Percentiles rank a stretch among this genome's conserved stretches.
phyloP scores from a whole-genome alignment of 2,329 filamentous ascomycete species.

The Myriosclerotinia duriaeana region DNA sequence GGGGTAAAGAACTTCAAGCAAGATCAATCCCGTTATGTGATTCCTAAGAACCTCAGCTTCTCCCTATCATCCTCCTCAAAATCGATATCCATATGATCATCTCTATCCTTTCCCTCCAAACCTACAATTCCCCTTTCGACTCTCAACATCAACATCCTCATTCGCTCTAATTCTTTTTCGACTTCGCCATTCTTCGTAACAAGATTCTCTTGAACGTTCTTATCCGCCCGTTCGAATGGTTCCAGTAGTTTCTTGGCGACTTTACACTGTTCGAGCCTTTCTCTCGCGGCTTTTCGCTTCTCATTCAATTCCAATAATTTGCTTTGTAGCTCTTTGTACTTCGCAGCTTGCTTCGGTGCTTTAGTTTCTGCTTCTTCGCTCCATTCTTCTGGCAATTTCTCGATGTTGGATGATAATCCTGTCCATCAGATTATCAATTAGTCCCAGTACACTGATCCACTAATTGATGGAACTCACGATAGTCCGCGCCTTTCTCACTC shows the following conservation, averaged over 20 bases:
- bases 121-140: constrained; percentile 54
- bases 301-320: constrained; percentile 52
- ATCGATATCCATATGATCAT: constrained; percentile 34
- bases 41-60: constrained; percentile 27
- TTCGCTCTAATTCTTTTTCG: constrained; percentile 64
- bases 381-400: constrained; percentile 37
- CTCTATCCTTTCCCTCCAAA: constrained; percentile 28
- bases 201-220: constrained; percentile 62
- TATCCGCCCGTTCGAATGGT: constrained; percentile 49
- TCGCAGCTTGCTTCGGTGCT: constrained; percentile 46
- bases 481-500: constrained; percentile 42
- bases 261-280: constrained; percentile 49
- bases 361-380: constrained; percentile 41
- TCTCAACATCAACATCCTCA: constrained; percentile 61
- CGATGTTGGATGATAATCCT: constrained; percentile 35
- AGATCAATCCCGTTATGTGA: neutral
- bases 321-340: constrained; percentile 52
- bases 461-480: constrained; percentile 32
- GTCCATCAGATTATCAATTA: constrained; percentile 10
- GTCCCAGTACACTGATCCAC: neutral
- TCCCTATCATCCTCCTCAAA: constrained; percentile 30
- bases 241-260: constrained; percentile 52
- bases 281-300: constrained; percentile 44
- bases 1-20: too few species aligned
- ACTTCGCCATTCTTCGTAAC: constrained; percentile 64